Conservation (phyloP, 2,329 filamentous ascomycete species). For the Apiospora pterosperma region DNA sequence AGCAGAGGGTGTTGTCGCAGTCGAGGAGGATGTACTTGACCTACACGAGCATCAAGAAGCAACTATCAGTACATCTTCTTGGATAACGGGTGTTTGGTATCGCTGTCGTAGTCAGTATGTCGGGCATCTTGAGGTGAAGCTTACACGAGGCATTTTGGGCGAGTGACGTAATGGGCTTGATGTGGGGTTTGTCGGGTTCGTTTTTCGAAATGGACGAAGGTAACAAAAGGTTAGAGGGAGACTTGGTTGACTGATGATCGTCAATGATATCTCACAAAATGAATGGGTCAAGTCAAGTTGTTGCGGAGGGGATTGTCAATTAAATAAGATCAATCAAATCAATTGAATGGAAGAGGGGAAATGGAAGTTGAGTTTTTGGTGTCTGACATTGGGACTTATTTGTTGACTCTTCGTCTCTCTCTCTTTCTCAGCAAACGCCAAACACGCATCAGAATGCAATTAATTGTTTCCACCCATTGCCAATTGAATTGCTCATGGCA, state of each 20-base stretch:
- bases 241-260: not conserved
- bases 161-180: not conserved
- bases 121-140: slow-evolving; percentile 9
- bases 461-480: not conserved
- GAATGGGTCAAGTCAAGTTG: not conserved
- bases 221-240: not conserved
- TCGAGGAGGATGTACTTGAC: slow-evolving; percentile 61
- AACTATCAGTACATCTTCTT: not conserved
- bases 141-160: slow-evolving; percentile 31
- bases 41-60: slow-evolving; percentile 26
- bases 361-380: not conserved
- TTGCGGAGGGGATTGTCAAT: not conserved
- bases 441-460: not conserved
- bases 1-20: slow-evolving; percentile 71
- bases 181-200: not conserved
- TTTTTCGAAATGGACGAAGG: not conserved
- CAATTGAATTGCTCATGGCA: not conserved
- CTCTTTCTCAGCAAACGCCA: not conserved
- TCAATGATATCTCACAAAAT: not conserved
- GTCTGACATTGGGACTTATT: slow-evolving; percentile 1
- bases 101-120: not conserved
- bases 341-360: not conserved
- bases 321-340: not conserved
- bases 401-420: no score
- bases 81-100: not conserved